Conservation (phyloP, 2,329 filamentous ascomycete species). For the Fusarium chaquense region DNA sequence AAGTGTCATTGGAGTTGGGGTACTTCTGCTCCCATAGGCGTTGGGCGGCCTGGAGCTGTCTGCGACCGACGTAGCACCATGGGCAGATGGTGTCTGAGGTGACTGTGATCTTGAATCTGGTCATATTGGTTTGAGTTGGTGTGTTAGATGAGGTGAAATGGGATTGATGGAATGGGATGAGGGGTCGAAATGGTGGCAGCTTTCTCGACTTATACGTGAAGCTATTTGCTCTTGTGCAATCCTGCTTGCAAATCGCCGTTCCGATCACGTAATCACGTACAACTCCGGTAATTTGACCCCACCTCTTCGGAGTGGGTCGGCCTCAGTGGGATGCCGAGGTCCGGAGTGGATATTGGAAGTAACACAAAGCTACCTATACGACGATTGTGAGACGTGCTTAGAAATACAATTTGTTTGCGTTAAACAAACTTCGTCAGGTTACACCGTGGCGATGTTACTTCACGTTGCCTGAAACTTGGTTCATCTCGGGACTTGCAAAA, state of each 20-base stretch:
- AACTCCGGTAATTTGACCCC: slow-evolving; percentile 12
- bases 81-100: slow-evolving; percentile 65
- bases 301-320: slow-evolving; percentile 16
- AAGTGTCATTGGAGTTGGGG: slow-evolving; percentile 68
- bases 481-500: no score
- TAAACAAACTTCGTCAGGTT: not conserved
- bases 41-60: slow-evolving; percentile 61
- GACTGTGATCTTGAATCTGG: slow-evolving; percentile 60
- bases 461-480: not conserved
- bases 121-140: slow-evolving; percentile 63
- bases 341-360: slow-evolving; percentile 15
- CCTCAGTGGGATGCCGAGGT: slow-evolving; percentile 34
- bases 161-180: not conserved
- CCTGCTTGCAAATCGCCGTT: slow-evolving; percentile 18
- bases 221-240: slow-evolving; percentile 11
- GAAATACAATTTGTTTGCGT: slow-evolving; percentile 3
- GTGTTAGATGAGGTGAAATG: slow-evolving; percentile 6
- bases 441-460: not conserved
- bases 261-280: slow-evolving; percentile 35
- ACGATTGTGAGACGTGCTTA: slow-evolving; percentile 18
- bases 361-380: not conserved
- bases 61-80: slow-evolving; percentile 64
- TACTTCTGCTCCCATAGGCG: slow-evolving; percentile 55
- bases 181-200: not conserved
- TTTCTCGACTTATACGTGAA: slow-evolving; percentile 20